Evolutionary conservation across 495 filamentous ascomycete species (phyloP), one percentile per base, ranked within the genome.

Genomic region (Lasiosphaeriaceae sp.): DNA sequence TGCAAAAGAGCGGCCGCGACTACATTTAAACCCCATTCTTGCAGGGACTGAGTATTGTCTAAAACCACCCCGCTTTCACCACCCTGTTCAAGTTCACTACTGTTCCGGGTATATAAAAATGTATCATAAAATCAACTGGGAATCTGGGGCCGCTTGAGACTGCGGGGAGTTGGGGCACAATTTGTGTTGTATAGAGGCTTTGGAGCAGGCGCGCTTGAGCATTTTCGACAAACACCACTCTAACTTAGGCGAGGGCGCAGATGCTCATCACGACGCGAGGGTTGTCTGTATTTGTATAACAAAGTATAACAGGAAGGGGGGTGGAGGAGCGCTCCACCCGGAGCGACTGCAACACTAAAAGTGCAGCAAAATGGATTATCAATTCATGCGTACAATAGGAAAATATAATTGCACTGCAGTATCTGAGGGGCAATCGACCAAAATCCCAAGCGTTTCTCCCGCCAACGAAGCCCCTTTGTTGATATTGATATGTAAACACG

Each of bases 1-100:
- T 98, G 76, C 94, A 98, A 75, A 98, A 98, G 87, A 94, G 89
- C 73, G 92, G 88, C 55, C 85, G 95, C 70, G 94, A 98, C 76
- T 98, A 94, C 52, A 55, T 55, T n/a, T 55, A 21, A 47, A 21
- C 2, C 45, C 19, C 22, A 12, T 21, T 47, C 16, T 22, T 21
- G 45, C 11, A 22, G 3, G 22, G 20, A 6, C 22, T 43, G 11
- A 37, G 35, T 50, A 46, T 50, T 31, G 2, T 7, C 3, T 49
- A 12, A 9, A 22, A 22, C 21, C 21, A 20, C 4, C 45, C 29
- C 14, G 41, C 50, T 44, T 50, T 44, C 47, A 49, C 50, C 48
- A 49, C n/a, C 47, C 47, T 58, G 52, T 58, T 62, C 47, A 51
- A 50, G 21, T 58, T 20, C 56, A 5, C n/a, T 43, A 9, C 26